phyloP scores from a whole-genome alignment of 2,329 filamentous ascomycete genomes.

The Colletotrichum filicis region DNA sequence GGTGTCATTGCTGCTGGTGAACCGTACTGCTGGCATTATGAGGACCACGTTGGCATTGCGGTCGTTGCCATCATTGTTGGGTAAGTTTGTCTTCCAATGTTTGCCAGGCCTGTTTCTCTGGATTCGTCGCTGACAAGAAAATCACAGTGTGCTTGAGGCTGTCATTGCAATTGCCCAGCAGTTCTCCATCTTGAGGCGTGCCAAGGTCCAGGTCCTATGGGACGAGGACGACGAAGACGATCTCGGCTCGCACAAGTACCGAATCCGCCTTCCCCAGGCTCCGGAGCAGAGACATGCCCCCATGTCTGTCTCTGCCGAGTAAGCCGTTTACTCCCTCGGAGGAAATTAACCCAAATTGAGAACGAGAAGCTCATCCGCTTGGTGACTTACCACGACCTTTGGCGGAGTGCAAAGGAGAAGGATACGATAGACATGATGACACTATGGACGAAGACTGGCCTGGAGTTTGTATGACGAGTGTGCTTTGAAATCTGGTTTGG shows the following conservation, averaged over 20 bases:
- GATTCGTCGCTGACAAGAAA: neutral
- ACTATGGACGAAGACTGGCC: too few species aligned
- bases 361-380: neutral
- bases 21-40: neutral
- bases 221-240: slow-evolving; percentile 24
- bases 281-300: slow-evolving; percentile 15
- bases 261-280: slow-evolving; percentile 23
- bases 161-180: slow-evolving; percentile 19
- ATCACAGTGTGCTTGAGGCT: neutral
- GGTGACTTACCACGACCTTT: neutral
- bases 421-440: neutral
- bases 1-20: neutral
- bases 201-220: slow-evolving; percentile 16
- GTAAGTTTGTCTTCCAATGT: neutral
- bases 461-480: neutral
- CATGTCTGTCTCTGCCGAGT: slow-evolving; percentile 18
- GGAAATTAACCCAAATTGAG: neutral
- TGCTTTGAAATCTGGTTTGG: neutral
- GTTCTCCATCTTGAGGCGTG: slow-evolving; percentile 19
- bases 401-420: neutral
- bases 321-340: neutral
- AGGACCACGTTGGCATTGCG: neutral
- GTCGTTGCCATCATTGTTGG: neutral
- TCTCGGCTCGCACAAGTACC: slow-evolving; percentile 25
- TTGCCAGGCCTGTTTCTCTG: too few species aligned